Conservation (phyloP, 768 basidiomycete species). For the Amanita phalloides region DNA sequence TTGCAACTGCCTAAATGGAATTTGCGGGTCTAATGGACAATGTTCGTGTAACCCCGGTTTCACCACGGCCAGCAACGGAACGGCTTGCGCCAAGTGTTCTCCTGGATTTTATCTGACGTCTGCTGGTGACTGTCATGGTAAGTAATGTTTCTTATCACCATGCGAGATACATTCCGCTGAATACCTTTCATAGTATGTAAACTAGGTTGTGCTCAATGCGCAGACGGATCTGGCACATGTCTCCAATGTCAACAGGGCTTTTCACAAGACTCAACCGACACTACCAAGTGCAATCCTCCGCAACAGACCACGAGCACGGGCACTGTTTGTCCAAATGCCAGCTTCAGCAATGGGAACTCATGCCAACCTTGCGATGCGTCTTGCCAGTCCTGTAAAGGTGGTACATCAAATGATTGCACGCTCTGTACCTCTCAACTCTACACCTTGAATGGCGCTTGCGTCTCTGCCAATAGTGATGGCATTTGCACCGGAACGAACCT, state of each 20-base stretch:
- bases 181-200: slow-evolving; percentile 36
- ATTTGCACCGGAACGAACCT: slow-evolving; percentile 57
- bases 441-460: slow-evolving; percentile 55
- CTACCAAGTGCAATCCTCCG: slow-evolving; percentile 51
- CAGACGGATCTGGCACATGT: slow-evolving; percentile 56
- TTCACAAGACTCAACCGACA: slow-evolving; percentile 49
- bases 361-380: slow-evolving; percentile 52
- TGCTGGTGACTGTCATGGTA: slow-evolving; percentile 51
- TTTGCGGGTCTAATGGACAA: slow-evolving; percentile 54
- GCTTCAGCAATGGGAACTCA: slow-evolving; percentile 39
- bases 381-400: slow-evolving; percentile 60
- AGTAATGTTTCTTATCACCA: slow-evolving; percentile 9
- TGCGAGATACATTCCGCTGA: neutral
- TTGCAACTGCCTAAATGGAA: slow-evolving; percentile 75
- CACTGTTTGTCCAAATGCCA: slow-evolving; percentile 50
- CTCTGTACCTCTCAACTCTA: slow-evolving; percentile 53
- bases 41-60: slow-evolving; percentile 57
- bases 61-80: slow-evolving; percentile 50
- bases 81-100: slow-evolving; percentile 53
- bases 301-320: slow-evolving; percentile 41
- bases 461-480: slow-evolving; percentile 51
- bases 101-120: slow-evolving; percentile 52
- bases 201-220: slow-evolving; percentile 56
- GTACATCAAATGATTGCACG: slow-evolving; percentile 57
- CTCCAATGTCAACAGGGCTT: slow-evolving; percentile 60